Percentiles rank a stretch among this genome's conserved stretches.
Evolutionary conservation across 441 rosid species (phyloP).

Genomic region (Gossypium gossypioides): DNA sequence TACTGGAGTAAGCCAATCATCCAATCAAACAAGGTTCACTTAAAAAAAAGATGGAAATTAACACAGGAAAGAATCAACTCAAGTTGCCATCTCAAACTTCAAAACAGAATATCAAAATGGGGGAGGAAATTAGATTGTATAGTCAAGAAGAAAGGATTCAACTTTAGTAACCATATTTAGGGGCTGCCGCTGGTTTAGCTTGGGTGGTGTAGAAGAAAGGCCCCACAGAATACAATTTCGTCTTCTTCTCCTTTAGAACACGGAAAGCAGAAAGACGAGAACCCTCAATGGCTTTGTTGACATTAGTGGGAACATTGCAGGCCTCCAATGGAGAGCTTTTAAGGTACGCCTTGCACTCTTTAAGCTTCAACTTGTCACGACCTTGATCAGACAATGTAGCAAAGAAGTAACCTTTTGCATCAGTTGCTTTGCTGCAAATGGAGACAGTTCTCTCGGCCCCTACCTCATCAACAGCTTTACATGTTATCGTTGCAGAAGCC

Average conservation of each 20-base stretch:
- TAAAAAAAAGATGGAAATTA: neutral
- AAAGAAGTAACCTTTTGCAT: constrained; percentile 42
- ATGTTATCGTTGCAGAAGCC: constrained; percentile 37
- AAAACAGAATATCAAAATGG: neutral
- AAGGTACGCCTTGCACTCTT: constrained; percentile 38
- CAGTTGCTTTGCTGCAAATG: constrained; percentile 28
- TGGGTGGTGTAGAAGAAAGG: constrained; percentile 39
- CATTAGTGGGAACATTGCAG: constrained; percentile 39
- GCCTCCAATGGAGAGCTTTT: constrained; percentile 30
- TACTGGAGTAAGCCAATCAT: neutral
- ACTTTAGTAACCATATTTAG: neutral
- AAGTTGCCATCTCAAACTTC: neutral
- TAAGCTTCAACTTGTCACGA: constrained; percentile 16
- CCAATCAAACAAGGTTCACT: neutral
- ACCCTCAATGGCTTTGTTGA: constrained; percentile 36
- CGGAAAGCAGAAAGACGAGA: constrained; percentile 30
- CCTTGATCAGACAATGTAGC: constrained; percentile 20
- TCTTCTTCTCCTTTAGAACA: constrained; percentile 26
- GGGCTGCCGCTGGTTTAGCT: constrained; percentile 5
- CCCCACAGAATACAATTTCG: constrained; percentile 36
- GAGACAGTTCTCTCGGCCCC: constrained; percentile 33
- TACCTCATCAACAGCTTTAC: constrained; percentile 22
- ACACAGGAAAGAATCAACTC: no score
- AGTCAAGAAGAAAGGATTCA: neutral
- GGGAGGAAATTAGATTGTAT: neutral